Evolutionary conservation across 768 basidiomycete genomes (phyloP), one percentile per base, ranked within the genome.

Genomic region (Trametes maxima): DNA sequence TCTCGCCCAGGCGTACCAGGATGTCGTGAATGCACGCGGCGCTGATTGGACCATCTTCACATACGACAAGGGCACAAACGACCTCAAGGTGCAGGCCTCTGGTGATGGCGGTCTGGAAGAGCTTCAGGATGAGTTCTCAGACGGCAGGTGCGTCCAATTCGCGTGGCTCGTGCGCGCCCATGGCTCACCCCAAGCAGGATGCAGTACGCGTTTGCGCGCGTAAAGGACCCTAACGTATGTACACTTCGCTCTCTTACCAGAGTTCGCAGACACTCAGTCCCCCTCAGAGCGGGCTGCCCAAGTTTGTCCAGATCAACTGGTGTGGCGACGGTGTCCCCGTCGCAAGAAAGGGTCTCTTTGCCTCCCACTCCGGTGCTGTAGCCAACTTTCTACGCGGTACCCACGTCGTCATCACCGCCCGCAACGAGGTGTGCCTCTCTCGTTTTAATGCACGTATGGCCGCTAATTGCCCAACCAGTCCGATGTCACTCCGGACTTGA

Each of bases 271-370:
- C 16, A 51, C 12, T 16, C 5, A 5, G 0, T 47, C n/a, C 7
- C 6, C 11, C 7, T 5, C 67, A 96, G 90, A 92, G 84, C 69
- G 80, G 88, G 62, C 82, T 98, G 2, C 80, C 88, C 46, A 98
- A 97, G 77, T 93, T 95, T 63, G 94, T 98, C 16, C 92, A 96
- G 70, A 89, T 98, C 74, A 93, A 94, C 69, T 97, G 96, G 95
- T 94, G 94, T 67, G 96, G 96, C 45, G 95, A 96, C 69, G 96
- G 96, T 59, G 96, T 98, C 1, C 96, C 96, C 13, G 93, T 88
- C 72, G 80, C 81, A 19, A 89, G 92, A 75, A 98, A 98, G 73
- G 96, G 96, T 8, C 80, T 97, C 22, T 96, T 96, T 78, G 89
- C 93, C 69, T 88, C 86, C 8, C 95, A 98, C 73, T 85, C 94